Evolutionary conservation across 2,329 filamentous ascomycete species (phyloP).

Genomic region (Tolypocladium tundrense): DNA sequence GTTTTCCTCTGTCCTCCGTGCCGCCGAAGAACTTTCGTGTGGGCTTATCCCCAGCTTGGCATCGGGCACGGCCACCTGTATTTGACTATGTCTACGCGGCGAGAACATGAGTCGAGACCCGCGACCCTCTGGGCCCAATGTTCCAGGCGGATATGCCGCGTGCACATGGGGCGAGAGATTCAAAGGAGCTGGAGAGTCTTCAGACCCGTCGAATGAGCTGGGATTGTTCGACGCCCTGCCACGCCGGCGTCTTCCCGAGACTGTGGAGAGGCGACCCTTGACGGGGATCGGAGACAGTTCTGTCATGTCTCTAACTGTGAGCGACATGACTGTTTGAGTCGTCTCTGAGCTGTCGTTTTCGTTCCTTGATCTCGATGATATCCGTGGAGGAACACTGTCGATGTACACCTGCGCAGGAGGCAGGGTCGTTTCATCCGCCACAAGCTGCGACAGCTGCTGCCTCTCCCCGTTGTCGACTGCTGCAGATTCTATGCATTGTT

Average conservation of each 20-base stretch:
- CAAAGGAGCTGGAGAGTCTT: not conserved
- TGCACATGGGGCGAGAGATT: not conserved
- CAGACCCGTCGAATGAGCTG: not conserved
- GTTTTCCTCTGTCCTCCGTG: not conserved
- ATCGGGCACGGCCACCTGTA: not conserved
- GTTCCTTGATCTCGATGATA: conserved; percentile 7
- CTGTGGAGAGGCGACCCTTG: not conserved
- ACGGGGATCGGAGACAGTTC: not conserved
- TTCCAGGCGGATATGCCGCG: not conserved
- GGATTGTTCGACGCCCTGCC: not conserved
- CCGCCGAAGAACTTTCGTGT: not conserved
- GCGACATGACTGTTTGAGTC: not conserved
- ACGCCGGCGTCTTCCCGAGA: not conserved
- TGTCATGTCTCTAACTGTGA: not conserved
- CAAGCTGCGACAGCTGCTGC: not conserved
- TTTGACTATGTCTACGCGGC: not conserved
- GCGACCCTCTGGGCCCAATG: not conserved
- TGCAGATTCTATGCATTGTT: not conserved
- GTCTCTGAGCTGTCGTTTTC: not conserved
- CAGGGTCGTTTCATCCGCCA: not conserved
- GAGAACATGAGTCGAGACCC: not conserved
- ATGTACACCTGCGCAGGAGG: conserved; percentile 2
- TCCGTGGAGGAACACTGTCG: conserved; percentile 7
- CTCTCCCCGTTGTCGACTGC: too few relatives aligned
- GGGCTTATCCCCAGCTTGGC: not conserved